Evolutionary conservation across 257 asterid species (phyloP).

Genomic region (Paraleonurus japonicus): DNA sequence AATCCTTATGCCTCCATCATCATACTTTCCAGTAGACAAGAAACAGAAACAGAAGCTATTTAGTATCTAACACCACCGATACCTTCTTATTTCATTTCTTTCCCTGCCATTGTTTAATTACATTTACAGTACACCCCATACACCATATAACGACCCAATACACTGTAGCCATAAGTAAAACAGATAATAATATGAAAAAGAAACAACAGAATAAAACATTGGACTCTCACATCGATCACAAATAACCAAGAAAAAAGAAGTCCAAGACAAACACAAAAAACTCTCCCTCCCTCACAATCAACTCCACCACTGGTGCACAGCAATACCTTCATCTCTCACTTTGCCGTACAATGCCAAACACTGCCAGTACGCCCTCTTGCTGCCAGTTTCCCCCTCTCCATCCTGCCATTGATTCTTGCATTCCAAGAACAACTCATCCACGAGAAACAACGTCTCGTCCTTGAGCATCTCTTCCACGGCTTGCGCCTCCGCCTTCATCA

Average conservation of each 20-base stretch:
- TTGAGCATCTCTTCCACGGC: constrained; percentile 69
- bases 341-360: constrained; percentile 76
- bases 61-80: constrained; percentile 1
- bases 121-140: neutral
- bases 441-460: constrained; percentile 47
- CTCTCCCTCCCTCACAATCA: constrained; percentile 41
- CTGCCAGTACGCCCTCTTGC: constrained; percentile 82
- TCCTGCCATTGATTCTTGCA: constrained; percentile 61
- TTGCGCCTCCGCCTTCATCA: constrained; percentile 85
- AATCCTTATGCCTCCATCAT: neutral
- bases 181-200: neutral
- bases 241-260: neutral
- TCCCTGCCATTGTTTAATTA: constrained; percentile 15
- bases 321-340: constrained; percentile 75
- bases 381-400: constrained; percentile 35
- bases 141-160: neutral
- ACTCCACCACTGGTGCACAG: constrained; percentile 92
- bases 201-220: neutral
- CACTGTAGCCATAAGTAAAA: no score
- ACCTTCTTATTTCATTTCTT: constrained; percentile 6
- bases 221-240: neutral
- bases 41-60: neutral
- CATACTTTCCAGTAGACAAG: neutral
- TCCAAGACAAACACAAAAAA: neutral
- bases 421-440: constrained; percentile 77